A percentile compares a stretch with the other conserved stretches of the same genome.
phyloP scores from a whole-genome alignment of 2,329 filamentous ascomycete species.

The Pestalotiopsis sp. region DNA sequence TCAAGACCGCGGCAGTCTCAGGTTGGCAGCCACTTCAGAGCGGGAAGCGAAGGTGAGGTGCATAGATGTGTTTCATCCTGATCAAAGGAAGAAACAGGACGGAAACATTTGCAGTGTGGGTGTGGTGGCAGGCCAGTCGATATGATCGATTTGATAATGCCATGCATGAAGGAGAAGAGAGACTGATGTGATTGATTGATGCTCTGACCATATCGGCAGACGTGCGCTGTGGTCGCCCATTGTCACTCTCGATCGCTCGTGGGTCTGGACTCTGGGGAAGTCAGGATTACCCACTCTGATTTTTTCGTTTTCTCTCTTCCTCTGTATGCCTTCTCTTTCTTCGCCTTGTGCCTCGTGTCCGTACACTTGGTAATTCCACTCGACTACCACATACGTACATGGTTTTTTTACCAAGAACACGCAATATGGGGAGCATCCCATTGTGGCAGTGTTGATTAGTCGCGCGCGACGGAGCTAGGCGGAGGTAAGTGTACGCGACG shows the following conservation, averaged over 20 bases:
- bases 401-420: background rate
- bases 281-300: background rate
- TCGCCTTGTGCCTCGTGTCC: background rate
- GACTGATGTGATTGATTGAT: too few relatives aligned
- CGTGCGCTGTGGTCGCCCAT: background rate
- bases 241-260: background rate
- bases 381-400: background rate
- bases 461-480: background rate
- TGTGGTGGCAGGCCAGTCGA: background rate
- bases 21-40: background rate
- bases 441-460: conserved; percentile 6
- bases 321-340: background rate
- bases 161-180: too few relatives aligned
- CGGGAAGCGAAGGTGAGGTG: background rate
- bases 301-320: background rate
- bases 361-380: background rate
- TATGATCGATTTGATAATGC: background rate
- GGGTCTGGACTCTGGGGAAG: conserved; percentile 2
- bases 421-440: background rate
- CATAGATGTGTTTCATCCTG: conserved; percentile 6
- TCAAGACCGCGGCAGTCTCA: conserved; percentile 5
- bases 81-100: background rate
- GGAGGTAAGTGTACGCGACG: background rate
- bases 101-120: background rate
- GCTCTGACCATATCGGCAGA: too few relatives aligned